Conservation (phyloP, 345 rosid genomes). For the Brassica nigra region DNA sequence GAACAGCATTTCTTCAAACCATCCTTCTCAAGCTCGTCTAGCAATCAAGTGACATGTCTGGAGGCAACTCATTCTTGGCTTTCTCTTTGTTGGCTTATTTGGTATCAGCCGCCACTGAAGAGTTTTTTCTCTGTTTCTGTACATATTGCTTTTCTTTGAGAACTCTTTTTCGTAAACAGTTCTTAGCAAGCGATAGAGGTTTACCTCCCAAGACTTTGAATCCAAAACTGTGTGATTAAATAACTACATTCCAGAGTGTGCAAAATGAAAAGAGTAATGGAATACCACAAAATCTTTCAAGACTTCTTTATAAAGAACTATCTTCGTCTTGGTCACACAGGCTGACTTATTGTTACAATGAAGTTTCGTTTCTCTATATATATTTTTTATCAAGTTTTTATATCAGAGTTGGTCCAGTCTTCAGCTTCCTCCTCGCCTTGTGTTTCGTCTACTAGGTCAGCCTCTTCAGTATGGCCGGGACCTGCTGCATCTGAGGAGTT, state of each 20-base stretch:
- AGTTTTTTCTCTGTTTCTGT: constrained; percentile 21
- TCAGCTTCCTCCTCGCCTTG: constrained; percentile 49
- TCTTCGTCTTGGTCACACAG: constrained; percentile 31
- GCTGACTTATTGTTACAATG: constrained; percentile 43
- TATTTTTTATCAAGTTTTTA: constrained; percentile 23
- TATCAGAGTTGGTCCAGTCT: constrained; percentile 35
- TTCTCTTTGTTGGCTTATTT: constrained; percentile 44
- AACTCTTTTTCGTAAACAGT: constrained; percentile 14
- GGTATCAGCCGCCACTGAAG: constrained; percentile 25
- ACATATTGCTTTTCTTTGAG: constrained; percentile 18
- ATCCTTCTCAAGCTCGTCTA: constrained; percentile 57
- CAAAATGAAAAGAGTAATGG: constrained; percentile 8
- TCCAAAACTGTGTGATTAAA: constrained; percentile 19
- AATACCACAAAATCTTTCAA: constrained; percentile 39
- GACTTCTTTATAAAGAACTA: constrained; percentile 36
- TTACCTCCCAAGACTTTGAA: constrained; percentile 3
- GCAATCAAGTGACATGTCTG: constrained; percentile 51
- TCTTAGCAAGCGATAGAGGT: not conserved
- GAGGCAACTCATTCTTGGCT: constrained; percentile 99
- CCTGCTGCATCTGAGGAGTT: constrained; percentile 50
- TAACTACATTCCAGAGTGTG: constrained; percentile 18
- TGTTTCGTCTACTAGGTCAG: constrained; percentile 44
- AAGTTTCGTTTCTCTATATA: constrained; percentile 23
- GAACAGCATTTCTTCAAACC: constrained; percentile 61
- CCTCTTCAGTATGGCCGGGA: constrained; percentile 38